A percentile compares a stretch with the other conserved stretches of the same genome.
Evolutionary conservation across 306 rosid genomes (phyloP).

Genomic region (Prunus mume): DNA sequence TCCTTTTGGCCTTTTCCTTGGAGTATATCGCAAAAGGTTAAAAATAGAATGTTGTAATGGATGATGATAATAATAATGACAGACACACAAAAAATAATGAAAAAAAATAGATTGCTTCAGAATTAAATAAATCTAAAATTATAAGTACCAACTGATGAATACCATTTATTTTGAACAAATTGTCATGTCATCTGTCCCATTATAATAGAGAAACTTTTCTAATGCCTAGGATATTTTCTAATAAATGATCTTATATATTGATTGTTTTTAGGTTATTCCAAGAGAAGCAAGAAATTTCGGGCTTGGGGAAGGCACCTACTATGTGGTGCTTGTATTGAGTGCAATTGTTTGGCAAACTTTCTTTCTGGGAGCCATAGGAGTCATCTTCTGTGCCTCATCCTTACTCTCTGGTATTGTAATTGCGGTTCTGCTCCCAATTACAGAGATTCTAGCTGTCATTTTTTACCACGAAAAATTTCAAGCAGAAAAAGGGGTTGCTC

Average conservation of each 20-base stretch:
- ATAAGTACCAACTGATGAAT: background rate
- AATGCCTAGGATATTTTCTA: background rate
- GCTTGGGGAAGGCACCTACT: conserved; percentile 48
- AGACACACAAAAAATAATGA: too few species aligned
- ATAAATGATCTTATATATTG: background rate
- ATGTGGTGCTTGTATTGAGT: conserved; percentile 31
- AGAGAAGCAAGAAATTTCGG: conserved; percentile 43
- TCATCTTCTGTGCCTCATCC: conserved; percentile 54
- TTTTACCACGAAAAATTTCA: conserved; percentile 44
- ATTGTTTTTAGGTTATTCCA: conserved; percentile 35
- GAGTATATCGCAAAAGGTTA: too few species aligned
- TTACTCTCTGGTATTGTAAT: conserved; percentile 43
- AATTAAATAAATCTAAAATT: too few species aligned
- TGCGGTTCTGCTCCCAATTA: conserved; percentile 38
- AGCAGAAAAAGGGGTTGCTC: conserved; percentile 49
- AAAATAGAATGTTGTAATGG: too few species aligned
- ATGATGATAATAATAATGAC: too few species aligned
- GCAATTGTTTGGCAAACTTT: conserved; percentile 54
- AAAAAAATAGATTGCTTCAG: too few species aligned
- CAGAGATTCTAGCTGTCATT: conserved; percentile 44
- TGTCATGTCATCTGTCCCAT: background rate
- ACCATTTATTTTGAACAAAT: background rate
- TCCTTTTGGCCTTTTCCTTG: too few species aligned
- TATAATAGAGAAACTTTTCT: background rate
- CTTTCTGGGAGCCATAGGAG: conserved; percentile 53